Evolutionary conservation across 2,329 filamentous ascomycete species (phyloP), one percentile per base, ranked within the genome.

Genomic region (Ambrosiella xylebori): DNA sequence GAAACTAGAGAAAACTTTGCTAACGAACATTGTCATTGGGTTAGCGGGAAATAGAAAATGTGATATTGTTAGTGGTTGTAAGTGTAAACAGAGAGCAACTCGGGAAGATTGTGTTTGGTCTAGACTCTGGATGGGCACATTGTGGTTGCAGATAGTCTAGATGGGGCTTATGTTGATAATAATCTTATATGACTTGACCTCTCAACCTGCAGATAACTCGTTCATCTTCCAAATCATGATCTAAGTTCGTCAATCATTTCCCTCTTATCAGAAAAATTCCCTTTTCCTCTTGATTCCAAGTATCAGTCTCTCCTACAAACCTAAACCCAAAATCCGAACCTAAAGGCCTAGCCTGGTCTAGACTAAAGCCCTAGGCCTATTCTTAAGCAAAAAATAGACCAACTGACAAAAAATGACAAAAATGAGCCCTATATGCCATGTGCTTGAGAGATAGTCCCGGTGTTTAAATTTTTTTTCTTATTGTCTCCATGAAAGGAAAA

Each of bases 341-440:
- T 15, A 47, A 8, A 17, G 7, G 44, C 19, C 44, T 13, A 47
- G 8, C 44, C 8, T 3, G 44, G 44, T 47, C 44, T 47, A 47
- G 44, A 17, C 44, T 5, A 15, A 15, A 13, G 19, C 7, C 19
- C 44, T 6, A 41, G 40, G 13, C 17, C 17, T 6, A 13, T 54
- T 54, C n/a, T 11, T 39, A 12, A 41, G 40, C 37, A 37, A 40
- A 54, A 54, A 54, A 54, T 54, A 54, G 52, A 40, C 27, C 19
- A 41, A 7, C 51, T 41, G 47, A 36, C 52, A 41, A 15, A 12
- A 7, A 3, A 39, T 11, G 13, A 41, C 13, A 12, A 41, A 11
- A 3, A 39, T 11, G n/a, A 27, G 50, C 47, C 50, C 57, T n/a
- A 54, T 35, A 40, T 38, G 49, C 49, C 55, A 57, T 57, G 55